Base-by-base conservation (phyloP, 2,329 filamentous ascomycete genomes). In the Cercospora sp. region DNA sequence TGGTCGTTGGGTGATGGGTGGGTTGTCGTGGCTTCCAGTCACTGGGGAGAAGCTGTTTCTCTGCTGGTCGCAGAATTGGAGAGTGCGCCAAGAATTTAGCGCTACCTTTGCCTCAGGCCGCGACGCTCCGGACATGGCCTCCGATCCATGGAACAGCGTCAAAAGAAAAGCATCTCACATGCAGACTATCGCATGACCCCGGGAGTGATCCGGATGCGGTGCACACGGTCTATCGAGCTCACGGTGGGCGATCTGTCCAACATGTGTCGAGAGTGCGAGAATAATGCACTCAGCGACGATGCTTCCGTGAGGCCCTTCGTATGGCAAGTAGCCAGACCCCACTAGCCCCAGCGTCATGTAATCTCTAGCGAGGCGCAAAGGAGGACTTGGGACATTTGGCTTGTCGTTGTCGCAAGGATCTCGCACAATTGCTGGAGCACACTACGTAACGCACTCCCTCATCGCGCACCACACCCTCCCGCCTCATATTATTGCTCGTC, bases 1-100 rank as follows among this genome's bases (percentile, higher is more conserved):
- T 53, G n/a, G 60, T 67, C 65, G 65, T 64, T 67, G 66, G 66
- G 66, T 67, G 66, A 63, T 51, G 53, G 37, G 61, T 63, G 58
- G 45, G 45, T 58, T 34, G 37, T n/a, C 40, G 61, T 63, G 40
- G 43, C 57, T 66, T 53, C 37, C 49, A 57, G 51, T 28, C 18
- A 59, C 32, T 57, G 30, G 55, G 55, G 34, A 21, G 60, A 62
- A 51, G 60, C 40, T 32, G 21, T 43, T 43, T 49, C 60, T 49
- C 12, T 43, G 26, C 40, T 28, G 43, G 10, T 59, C 55, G 55
- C 60, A 62, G 60, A 62, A 49, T 45, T 62, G 34, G 60, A 37
- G 32, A 26, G 26, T 63, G 60, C 34, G 59, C 37, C 61, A 45
- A 53, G 57, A 32, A 21, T 30, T 51, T 62, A 32, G 43, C 58